Conservation (phyloP, 345 rosid species). For the Aethionema arabicum region DNA sequence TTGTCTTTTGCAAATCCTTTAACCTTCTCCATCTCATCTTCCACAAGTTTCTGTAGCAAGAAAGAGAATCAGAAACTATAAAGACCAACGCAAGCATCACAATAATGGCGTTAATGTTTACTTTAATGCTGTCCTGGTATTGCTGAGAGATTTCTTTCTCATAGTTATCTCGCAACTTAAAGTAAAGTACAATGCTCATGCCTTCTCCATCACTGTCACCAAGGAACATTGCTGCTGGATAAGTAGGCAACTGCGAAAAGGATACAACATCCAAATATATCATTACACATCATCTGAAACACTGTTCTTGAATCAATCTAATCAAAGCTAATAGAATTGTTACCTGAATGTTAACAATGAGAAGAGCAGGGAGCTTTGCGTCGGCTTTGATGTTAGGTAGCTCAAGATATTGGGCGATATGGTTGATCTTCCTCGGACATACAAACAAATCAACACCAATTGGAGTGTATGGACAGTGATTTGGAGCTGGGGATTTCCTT, state of each 20-base stretch:
- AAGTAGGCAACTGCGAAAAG: conserved; percentile 68
- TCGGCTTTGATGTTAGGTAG: conserved; percentile 62
- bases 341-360: conserved; percentile 86
- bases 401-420: conserved; percentile 80
- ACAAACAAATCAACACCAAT: conserved; percentile 72
- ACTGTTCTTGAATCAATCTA: background rate
- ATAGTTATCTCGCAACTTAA: conserved; percentile 52
- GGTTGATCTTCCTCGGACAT: conserved; percentile 69
- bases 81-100: background rate
- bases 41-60: conserved; percentile 54
- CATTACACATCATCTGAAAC: too few relatives aligned
- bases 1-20: conserved; percentile 76
- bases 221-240: conserved; percentile 75
- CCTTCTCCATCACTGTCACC: conserved; percentile 75
- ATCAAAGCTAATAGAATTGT: background rate
- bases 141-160: conserved; percentile 51
- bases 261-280: background rate
- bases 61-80: background rate
- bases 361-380: conserved; percentile 59
- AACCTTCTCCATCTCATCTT: conserved; percentile 76
- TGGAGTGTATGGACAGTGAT: conserved; percentile 53
- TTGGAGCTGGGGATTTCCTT: conserved; percentile 55
- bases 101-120: conserved; percentile 22
- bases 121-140: conserved; percentile 58
- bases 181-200: conserved; percentile 66